Evolutionary conservation across 495 filamentous ascomycete species (phyloP).

Genomic region (Endocarpon pusillum): DNA sequence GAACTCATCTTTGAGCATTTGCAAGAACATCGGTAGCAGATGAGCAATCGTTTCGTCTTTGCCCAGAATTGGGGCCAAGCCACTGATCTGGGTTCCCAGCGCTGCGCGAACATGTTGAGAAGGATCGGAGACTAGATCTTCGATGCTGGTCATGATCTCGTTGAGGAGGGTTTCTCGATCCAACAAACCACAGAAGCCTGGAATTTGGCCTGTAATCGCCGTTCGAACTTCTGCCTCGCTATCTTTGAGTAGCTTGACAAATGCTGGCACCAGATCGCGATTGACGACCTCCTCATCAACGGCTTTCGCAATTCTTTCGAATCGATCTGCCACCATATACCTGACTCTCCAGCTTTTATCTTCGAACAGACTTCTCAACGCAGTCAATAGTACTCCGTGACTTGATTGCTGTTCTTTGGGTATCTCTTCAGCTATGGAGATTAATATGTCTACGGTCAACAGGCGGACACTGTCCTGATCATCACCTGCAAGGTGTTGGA

Average conservation of each 20-base stretch:
- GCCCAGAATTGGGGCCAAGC: slow-evolving; percentile 87
- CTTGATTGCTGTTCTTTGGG: slow-evolving; percentile 95
- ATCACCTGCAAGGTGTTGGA: slow-evolving; percentile 87
- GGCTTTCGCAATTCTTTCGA: slow-evolving; percentile 97
- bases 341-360: slow-evolving; percentile 98
- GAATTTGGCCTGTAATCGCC: slow-evolving; percentile 93
- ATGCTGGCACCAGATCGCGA: slow-evolving; percentile 86
- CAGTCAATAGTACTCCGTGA: slow-evolving; percentile 80
- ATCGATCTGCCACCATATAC: slow-evolving; percentile 98
- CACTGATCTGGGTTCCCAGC: slow-evolving; percentile 91
- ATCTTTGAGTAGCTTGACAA: slow-evolving; percentile 94
- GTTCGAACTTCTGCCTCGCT: slow-evolving; percentile 94
- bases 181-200: slow-evolving; percentile 81
- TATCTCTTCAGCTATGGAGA: slow-evolving; percentile 89
- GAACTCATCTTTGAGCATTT: slow-evolving; percentile 99
- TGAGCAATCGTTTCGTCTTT: slow-evolving; percentile 97
- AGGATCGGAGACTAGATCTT: slow-evolving; percentile 86
- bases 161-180: slow-evolving; percentile 77
- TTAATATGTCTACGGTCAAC: slow-evolving; percentile 90
- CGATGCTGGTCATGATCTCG: slow-evolving; percentile 92
- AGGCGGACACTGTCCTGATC: slow-evolving; percentile 96
- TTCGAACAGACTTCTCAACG: slow-evolving; percentile 81
- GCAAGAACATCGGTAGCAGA: slow-evolving; percentile 94
- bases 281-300: slow-evolving; percentile 93
- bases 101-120: slow-evolving; percentile 95